Evolutionary conservation across 257 asterid species (phyloP).

Genomic region (Salvia rosmarinus): DNA sequence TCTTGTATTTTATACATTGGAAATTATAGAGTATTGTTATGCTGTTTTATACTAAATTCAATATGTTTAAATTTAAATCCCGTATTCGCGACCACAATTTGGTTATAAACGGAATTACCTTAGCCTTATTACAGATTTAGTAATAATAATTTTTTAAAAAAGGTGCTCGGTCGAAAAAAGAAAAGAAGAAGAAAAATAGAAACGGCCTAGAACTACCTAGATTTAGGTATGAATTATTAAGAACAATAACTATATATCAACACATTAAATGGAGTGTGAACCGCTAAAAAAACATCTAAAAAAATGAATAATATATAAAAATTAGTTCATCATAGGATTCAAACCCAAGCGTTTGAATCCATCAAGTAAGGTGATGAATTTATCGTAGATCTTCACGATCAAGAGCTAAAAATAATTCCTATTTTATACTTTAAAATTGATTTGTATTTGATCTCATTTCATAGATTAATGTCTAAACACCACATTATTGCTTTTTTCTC

Average conservation of each 20-base stretch:
- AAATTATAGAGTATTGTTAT: too few species aligned
- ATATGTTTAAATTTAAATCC: background rate
- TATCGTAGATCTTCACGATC: too few species aligned
- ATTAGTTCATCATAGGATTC: too few species aligned
- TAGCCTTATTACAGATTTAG: background rate
- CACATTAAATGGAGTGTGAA: background rate
- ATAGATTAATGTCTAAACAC: too few species aligned
- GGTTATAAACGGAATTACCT: background rate
- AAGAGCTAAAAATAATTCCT: too few species aligned
- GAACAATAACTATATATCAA: background rate
- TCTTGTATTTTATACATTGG: too few species aligned
- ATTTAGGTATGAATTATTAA: background rate
- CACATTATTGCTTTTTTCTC: background rate
- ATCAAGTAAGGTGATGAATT: too few species aligned
- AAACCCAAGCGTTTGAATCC: too few species aligned
- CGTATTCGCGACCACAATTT: background rate
- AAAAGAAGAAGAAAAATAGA: too few species aligned
- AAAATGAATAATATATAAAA: background rate
- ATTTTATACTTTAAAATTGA: too few species aligned
- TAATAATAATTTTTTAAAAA: background rate
- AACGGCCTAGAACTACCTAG: background rate
- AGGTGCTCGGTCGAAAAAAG: background rate
- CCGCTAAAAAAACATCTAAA: background rate
- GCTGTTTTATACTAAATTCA: too few species aligned
- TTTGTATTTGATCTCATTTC: too few species aligned